Evolutionary conservation across 352 stramenopile genomes (phyloP).

Genomic region (Phytophthora hibernalis): DNA sequence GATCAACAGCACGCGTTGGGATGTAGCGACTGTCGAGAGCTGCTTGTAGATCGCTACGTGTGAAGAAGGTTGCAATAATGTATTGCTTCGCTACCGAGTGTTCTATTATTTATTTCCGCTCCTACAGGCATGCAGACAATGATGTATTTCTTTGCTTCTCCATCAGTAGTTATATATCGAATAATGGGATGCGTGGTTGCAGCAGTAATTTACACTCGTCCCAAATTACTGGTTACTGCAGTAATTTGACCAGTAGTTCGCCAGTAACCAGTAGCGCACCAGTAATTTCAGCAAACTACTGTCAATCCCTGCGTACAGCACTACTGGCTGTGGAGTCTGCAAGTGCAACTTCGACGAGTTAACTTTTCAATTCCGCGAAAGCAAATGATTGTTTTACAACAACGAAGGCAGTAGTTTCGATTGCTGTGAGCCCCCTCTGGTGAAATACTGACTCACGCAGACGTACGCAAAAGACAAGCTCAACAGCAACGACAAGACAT

Average conservation of each 20-base stretch:
- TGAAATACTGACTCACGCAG: not conserved
- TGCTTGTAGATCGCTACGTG: too few relatives aligned
- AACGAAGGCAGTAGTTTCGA: not conserved
- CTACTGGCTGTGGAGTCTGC: not conserved
- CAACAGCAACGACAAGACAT: not conserved
- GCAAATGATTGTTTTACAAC: conserved; percentile 9
- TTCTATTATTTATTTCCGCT: too few relatives aligned
- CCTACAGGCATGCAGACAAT: not conserved
- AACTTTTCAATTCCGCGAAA: not conserved
- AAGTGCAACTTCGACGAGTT: not conserved
- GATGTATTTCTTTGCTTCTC: not conserved
- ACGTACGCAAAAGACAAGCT: too few relatives aligned
- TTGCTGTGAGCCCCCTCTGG: not conserved
- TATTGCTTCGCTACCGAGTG: too few relatives aligned
- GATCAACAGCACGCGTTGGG: conserved; percentile 3
- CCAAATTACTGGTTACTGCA: too few relatives aligned
- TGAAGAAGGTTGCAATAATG: too few relatives aligned
- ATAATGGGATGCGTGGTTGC: not conserved
- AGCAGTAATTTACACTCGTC: too few relatives aligned
- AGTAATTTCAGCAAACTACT: too few relatives aligned
- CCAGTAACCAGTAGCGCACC: too few relatives aligned
- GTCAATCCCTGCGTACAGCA: too few relatives aligned
- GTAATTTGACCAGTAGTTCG: too few relatives aligned
- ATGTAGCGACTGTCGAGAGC: conserved; percentile 5
- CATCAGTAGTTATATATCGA: not conserved